These are phyloP conservation scores for Puccinia coronata DNA, from an alignment of 1,284 basidiomycete species.

Conservation along the genomic window DNA sequence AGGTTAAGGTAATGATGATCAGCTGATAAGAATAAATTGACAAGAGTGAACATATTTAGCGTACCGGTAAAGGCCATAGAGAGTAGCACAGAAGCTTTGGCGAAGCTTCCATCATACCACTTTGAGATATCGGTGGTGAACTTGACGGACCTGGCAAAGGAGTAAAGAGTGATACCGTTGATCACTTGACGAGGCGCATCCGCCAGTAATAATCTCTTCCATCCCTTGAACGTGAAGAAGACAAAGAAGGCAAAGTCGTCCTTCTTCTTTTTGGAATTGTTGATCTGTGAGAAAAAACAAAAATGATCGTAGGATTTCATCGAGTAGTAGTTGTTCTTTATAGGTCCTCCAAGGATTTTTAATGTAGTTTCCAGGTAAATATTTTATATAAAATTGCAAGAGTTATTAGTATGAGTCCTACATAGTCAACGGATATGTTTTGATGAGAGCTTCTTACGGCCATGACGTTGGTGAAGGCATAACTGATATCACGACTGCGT, in stretches of 20 bases:
- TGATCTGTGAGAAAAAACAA: constrained; percentile 96
- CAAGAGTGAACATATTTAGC: neutral
- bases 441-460: constrained; percentile 62
- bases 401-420: no score
- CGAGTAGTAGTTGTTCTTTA: constrained; percentile 53
- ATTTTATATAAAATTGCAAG: neutral
- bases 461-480: constrained; percentile 95
- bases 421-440: no score
- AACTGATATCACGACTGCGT: constrained; percentile 89
- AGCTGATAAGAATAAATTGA: neutral
- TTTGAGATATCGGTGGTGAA: constrained; percentile 68
- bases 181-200: constrained; percentile 98
- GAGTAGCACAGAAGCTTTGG: constrained; percentile 62
- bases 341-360: no score
- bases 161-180: constrained; percentile 89
- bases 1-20: constrained; percentile 4
- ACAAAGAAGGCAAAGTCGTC: constrained; percentile 98
- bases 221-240: constrained; percentile 99
- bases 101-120: constrained; percentile 61
- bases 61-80: constrained; percentile 78
- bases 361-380: no score
- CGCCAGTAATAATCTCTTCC: constrained; percentile 90
- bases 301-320: constrained; percentile 91
- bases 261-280: constrained; percentile 89
- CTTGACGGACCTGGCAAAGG: constrained; percentile 78